Evolutionary conservation across 495 filamentous ascomycete genomes (phyloP).

Genomic region (Daldinia loculata): DNA sequence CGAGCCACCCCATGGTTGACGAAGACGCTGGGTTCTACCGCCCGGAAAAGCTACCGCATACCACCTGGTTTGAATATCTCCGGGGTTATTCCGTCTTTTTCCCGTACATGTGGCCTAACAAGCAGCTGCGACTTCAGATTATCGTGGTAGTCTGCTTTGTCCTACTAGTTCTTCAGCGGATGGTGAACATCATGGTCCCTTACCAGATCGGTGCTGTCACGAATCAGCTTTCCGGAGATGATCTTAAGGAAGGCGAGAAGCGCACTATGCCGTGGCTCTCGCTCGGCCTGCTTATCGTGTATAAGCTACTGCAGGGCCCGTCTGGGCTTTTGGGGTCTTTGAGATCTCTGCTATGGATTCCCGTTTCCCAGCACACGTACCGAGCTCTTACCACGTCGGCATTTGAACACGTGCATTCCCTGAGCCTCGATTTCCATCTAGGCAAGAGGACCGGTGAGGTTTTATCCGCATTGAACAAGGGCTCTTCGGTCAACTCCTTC

Average conservation of each 20-base stretch:
- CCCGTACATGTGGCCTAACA: conserved; percentile 86
- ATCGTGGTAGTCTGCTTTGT: conserved; percentile 81
- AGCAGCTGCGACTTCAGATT: conserved; percentile 73
- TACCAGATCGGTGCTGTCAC: conserved; percentile 78
- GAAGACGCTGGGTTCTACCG: conserved; percentile 62
- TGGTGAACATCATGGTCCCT: conserved; percentile 83
- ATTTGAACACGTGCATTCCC: conserved; percentile 94
- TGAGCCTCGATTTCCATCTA: conserved; percentile 95
- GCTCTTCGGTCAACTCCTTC: conserved; percentile 95
- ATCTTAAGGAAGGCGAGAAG: conserved; percentile 41
- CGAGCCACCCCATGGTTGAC: conserved; percentile 50
- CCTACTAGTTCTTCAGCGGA: conserved; percentile 77
- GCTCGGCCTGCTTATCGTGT: conserved; percentile 81
- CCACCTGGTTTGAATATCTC: conserved; percentile 84
- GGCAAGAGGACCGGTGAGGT: conserved; percentile 98
- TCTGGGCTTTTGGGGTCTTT: conserved; percentile 86
- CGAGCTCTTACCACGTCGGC: conserved; percentile 91
- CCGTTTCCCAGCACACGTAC: conserved; percentile 95
- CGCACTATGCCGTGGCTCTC: conserved; percentile 48
- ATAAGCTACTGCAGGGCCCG: conserved; percentile 84
- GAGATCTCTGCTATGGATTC: conserved; percentile 89
- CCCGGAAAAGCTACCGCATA: conserved; percentile 55
- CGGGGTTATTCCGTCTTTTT: conserved; percentile 89
- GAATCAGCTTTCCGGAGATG: conserved; percentile 59
- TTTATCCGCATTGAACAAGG: conserved; percentile 92